Base-by-base conservation (phyloP, 306 rosid genomes). In the Pterocarpus santalinus region DNA sequence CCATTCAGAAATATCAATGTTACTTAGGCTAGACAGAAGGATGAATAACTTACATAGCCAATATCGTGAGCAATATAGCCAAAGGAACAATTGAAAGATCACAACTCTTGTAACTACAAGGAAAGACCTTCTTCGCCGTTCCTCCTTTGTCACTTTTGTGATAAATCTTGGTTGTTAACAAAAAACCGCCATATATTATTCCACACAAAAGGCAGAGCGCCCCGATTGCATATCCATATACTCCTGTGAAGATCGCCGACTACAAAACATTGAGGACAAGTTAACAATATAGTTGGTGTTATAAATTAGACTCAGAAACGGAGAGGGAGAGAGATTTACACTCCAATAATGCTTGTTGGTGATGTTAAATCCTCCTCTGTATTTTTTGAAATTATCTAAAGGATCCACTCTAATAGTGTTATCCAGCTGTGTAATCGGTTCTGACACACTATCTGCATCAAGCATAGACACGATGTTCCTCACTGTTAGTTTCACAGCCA, bases 301-400 rank as follows among this genome's bases (percentile, higher is more conserved):
- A 56, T 12, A 34, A 51, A 47, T 65, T 65, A 53, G 49, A 64
- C 58, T 76, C 7, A 34, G 4, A 55, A 35, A 76, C 17, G 11
- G 5, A 47, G 53, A 71, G 80, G 66, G 71, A 63, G 52, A 73
- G 82, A 76, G 80, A 68, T 33, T 85, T 89, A 94, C 98, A 89
- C 91, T 83, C 98, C 97, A 94, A 86, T 94, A 94, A 69, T 94
- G 94, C 90, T 88, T 89, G 90, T 86, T 91, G 80, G 94, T 88
- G 86, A 94, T 88, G 87, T 91, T 77, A 69, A 84, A 94, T 22
- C 97, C 97, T 76, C 95, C 94, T 82, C 88, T 90, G 73, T 91
- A 94, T 65, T 90, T 90, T 44, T 72, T 80, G 67, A 91, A 89
- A 70, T 77, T 38, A 51, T 91, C 85, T 53, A 88, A 73, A 69